phyloP scores from a whole-genome alignment of 2,329 filamentous ascomycete genomes.

The Cladophialophora carrionii region DNA sequence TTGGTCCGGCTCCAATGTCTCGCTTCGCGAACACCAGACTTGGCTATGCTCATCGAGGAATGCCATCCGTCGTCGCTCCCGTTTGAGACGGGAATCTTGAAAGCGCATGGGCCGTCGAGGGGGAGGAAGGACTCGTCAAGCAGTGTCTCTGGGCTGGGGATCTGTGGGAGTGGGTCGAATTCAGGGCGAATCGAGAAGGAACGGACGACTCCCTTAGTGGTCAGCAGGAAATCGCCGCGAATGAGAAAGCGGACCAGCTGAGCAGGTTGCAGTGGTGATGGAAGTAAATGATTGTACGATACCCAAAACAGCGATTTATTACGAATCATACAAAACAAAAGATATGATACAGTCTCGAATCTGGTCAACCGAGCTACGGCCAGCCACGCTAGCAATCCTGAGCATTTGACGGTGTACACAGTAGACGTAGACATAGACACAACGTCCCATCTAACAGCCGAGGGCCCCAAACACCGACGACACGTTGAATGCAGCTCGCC shows the following conservation, averaged over 20 bases:
- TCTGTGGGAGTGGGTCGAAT: conserved; percentile 3
- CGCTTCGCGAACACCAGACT: conserved; percentile 35
- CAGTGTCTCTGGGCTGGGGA: conserved; percentile 18
- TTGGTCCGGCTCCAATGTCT: conserved; percentile 39
- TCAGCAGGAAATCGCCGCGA: conserved; percentile 29
- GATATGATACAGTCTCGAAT: background rate
- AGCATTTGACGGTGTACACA: no score
- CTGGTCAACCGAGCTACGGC: background rate
- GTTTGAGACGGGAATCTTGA: conserved; percentile 24
- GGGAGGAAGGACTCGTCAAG: conserved; percentile 27
- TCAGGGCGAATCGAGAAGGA: conserved; percentile 35
- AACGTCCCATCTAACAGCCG: background rate
- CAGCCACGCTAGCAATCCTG: background rate
- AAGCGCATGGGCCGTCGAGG: conserved; percentile 23
- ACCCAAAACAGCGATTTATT: conserved; percentile 3
- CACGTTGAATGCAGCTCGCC: no score
- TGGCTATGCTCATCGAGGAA: conserved; percentile 40
- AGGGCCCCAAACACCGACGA: no score
- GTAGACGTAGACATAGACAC: background rate
- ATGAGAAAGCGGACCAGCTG: conserved; percentile 36
- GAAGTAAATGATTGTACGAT: conserved; percentile 9
- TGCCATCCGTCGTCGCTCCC: conserved; percentile 39
- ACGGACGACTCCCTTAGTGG: conserved; percentile 19
- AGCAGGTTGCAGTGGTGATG: background rate
- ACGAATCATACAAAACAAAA: background rate